A percentile compares a stretch with the other conserved stretches of the same genome.
phyloP scores from a whole-genome alignment of 2,329 filamentous ascomycete genomes.

The Neofusicoccum cordaticola region DNA sequence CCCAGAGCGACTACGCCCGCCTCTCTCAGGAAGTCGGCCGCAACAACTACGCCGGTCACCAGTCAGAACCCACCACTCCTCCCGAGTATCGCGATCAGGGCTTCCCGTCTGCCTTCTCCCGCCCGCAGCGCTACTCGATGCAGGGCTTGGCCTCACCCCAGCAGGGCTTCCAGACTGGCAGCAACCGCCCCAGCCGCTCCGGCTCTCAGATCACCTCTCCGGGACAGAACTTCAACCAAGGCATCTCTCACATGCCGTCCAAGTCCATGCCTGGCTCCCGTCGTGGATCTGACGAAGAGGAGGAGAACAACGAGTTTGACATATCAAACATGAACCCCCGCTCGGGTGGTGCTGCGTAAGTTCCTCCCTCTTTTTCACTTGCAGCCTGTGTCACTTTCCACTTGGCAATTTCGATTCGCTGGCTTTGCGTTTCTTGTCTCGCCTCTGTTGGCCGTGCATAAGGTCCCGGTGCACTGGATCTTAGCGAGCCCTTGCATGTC shows the following conservation, averaged over 20 bases:
- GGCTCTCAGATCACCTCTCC: conserved; percentile 80
- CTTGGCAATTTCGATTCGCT: conserved; percentile 8
- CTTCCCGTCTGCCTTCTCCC: conserved; percentile 76
- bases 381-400: conserved; percentile 10
- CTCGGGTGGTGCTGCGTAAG: conserved; percentile 71
- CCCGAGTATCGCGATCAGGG: conserved; percentile 84
- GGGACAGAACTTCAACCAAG: conserved; percentile 58
- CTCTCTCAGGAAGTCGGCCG: conserved; percentile 74
- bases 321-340: conserved; percentile 40
- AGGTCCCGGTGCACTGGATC: neutral
- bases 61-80: conserved; percentile 93
- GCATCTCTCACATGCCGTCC: conserved; percentile 67
- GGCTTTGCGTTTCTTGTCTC: conserved; percentile 14
- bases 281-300: conserved; percentile 81
- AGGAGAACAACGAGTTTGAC: conserved; percentile 79
- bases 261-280: conserved; percentile 83
- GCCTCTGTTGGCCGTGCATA: conserved; percentile 6
- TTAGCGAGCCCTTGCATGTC: conserved; percentile 16
- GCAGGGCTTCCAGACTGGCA: conserved; percentile 32
- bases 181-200: conserved; percentile 68
- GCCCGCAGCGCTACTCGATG: conserved; percentile 83
- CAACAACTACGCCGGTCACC: conserved; percentile 57
- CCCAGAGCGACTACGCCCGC: conserved; percentile 79
- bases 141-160: conserved; percentile 80
- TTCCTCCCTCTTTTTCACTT: conserved; percentile 33